Base-by-base conservation (phyloP, 1,284 basidiomycete genomes). In the Moesziomyces antarcticus region DNA sequence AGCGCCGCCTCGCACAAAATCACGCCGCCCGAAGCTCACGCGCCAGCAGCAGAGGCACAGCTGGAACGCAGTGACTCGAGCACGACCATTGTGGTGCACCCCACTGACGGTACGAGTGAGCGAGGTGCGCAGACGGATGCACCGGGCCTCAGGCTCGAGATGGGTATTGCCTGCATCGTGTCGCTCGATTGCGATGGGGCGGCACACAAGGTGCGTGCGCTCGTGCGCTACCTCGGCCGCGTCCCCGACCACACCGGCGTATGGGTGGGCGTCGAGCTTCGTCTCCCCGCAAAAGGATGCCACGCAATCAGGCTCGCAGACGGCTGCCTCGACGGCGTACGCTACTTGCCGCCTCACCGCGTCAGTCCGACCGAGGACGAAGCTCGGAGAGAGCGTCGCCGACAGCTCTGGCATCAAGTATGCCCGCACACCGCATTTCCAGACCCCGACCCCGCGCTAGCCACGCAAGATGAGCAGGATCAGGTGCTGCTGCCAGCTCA, bases 271-370 rank as follows among this genome's bases (percentile, higher is more conserved):
- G 49, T 81, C 11, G 56, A 75, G 46, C 51, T 81, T 3, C 20
- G 68, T 0, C 30, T 68, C 6, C 69, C 76, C 7, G 43, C 69
- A 3, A 56, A 59, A 20, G 10, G 22, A 1, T 21, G 42, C 7
- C 14, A 40, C 0, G 13, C 48, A 14, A 21, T 50, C 10, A 30
- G 33, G 25, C 30, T 65, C 20, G 13, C 35, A 78, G 92, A 94
- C 75, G 93, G 93, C 0, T 88, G 88, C 0, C 90, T 91, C 88
- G 89, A 89, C 25, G 92, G 93, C 0, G 85, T 92, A 16, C 88
- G 89, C 10, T 94, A 94, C 84, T 94, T 93, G 78, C 67, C 89
- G 93, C 33, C 49, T 4, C 13, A 9, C 27, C 37, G 13, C 9
- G 16, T 7, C 13, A 21, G 22, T 9, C 35, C 20, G 47, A 18